phyloP scores from a whole-genome alignment of 2,329 filamentous ascomycete species.

The Ceratocystis colombiana region DNA sequence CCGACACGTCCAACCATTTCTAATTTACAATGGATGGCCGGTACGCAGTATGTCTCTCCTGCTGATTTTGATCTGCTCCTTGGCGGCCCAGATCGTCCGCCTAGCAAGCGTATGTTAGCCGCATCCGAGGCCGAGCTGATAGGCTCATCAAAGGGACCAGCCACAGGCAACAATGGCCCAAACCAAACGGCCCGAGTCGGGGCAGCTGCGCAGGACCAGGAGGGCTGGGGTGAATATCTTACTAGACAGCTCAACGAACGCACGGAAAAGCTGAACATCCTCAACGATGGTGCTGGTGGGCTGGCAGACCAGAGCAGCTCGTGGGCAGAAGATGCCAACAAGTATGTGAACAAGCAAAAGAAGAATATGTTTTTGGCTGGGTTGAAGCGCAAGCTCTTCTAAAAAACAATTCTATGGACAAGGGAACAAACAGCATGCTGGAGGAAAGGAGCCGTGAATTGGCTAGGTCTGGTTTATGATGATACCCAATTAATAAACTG shows the following conservation, averaged over 20 bases:
- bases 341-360: slow-evolving; percentile 81
- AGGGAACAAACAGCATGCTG: no score
- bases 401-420: background rate
- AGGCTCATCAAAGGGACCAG: slow-evolving; percentile 27
- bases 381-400: slow-evolving; percentile 49
- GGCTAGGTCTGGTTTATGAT: no score
- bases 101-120: slow-evolving; percentile 77
- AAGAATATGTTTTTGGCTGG: slow-evolving; percentile 66
- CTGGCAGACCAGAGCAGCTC: slow-evolving; percentile 69
- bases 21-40: slow-evolving; percentile 91
- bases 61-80: slow-evolving; percentile 84
- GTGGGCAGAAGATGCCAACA: slow-evolving; percentile 81
- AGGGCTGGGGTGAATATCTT: slow-evolving; percentile 71
- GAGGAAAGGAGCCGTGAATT: no score
- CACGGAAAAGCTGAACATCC: slow-evolving; percentile 73
- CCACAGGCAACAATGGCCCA: slow-evolving; percentile 29
- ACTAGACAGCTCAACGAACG: slow-evolving; percentile 79
- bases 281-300: slow-evolving; percentile 75
- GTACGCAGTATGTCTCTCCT: slow-evolving; percentile 81
- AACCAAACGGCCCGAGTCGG: slow-evolving; percentile 22
- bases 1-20: slow-evolving; percentile 86
- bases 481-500: no score
- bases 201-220: slow-evolving; percentile 35
- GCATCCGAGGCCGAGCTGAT: slow-evolving; percentile 53
- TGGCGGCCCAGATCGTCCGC: slow-evolving; percentile 75